Percentiles rank a stretch among this genome's conserved stretches.
phyloP scores from a whole-genome alignment of 192 early-diverging fungal genomes.

The Gaertneriomyces sp. region DNA sequence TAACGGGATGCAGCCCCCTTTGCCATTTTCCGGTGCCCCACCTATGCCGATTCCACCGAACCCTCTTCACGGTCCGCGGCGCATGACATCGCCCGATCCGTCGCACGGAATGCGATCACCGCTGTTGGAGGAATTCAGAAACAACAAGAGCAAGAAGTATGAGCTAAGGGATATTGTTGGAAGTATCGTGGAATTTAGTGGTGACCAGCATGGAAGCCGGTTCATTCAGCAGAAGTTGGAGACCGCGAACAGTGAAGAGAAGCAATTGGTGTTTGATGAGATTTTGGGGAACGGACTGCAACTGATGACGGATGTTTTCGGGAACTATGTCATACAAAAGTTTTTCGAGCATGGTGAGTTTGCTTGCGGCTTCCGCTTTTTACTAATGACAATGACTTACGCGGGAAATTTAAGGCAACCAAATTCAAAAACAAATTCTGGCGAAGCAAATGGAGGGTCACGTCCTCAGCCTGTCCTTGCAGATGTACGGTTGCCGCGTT shows the following conservation, averaged over 20 bases:
- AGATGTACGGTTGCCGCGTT: constrained; percentile 99
- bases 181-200: constrained; percentile 95
- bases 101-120: constrained; percentile 71
- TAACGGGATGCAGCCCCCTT: too few species aligned
- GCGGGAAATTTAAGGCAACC: constrained; percentile 48
- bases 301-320: constrained; percentile 99
- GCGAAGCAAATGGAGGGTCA: constrained; percentile 96
- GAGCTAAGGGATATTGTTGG: constrained; percentile 92
- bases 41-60: neutral
- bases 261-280: constrained; percentile 96
- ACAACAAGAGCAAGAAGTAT: constrained; percentile 96
- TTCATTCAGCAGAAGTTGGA: constrained; percentile 99
- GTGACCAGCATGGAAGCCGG: constrained; percentile 97
- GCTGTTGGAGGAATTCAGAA: constrained; percentile 95
- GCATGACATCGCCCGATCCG: constrained; percentile 38
- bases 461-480: constrained; percentile 86
- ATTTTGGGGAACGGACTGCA: constrained; percentile 85
- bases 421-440: constrained; percentile 85
- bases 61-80: neutral
- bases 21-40: constrained; percentile 4
- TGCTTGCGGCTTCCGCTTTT: neutral
- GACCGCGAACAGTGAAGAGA: constrained; percentile 86
- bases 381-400: neutral
- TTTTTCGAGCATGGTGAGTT: constrained; percentile 94
- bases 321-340: constrained; percentile 99